Evolutionary conservation across 2,329 filamentous ascomycete species (phyloP), one percentile per base, ranked within the genome.

Genomic region (Cladophialophora yegresii): DNA sequence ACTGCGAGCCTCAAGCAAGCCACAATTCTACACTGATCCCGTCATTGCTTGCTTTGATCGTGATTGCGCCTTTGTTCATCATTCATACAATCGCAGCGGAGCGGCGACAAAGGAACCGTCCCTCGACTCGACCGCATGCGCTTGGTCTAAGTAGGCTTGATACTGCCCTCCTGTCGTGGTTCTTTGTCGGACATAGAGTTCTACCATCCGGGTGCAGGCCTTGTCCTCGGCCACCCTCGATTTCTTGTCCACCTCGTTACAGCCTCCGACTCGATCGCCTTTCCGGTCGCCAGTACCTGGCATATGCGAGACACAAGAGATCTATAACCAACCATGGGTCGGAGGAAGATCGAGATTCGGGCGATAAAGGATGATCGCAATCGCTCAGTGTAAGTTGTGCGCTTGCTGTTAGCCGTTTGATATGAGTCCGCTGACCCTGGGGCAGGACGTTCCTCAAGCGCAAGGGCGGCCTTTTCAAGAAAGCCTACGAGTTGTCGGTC

Each of bases 291-390:
- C 54, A 4, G n/a, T 28, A 22, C 30, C 20, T 49, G 32, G 58
- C 55, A 56, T 56, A 62, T 66, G 62, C 62, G 36, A 56, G 59
- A 20, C 9, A 54, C 50, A 43, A 63, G 43, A 56, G 58, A 36
- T 20, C 43, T 22, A 36, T 64, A 58, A 64, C 54, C 45, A 74
- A 80, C 68, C 60, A 99, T 99, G 95, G 95, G 95, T 78, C 89
- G 95, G 79, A 88, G 95, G 85, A 99, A 99, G 87, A 99, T 99
- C 77, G 95, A 98, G 83, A 98, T 99, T 84, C 97, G 97, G 82
- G 92, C 93, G 72, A 98, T 98, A 84, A 97, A 96, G 81, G 93
- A 97, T 87, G 93, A 97, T 80, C 88, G 93, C 74, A 97, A 97
- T 77, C 92, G 93, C 77, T 96, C 93, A 74, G 93, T 97, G 93